Evolutionary conservation across 1,284 basidiomycete genomes (phyloP).

Genomic region (Sparassis latifolia): DNA sequence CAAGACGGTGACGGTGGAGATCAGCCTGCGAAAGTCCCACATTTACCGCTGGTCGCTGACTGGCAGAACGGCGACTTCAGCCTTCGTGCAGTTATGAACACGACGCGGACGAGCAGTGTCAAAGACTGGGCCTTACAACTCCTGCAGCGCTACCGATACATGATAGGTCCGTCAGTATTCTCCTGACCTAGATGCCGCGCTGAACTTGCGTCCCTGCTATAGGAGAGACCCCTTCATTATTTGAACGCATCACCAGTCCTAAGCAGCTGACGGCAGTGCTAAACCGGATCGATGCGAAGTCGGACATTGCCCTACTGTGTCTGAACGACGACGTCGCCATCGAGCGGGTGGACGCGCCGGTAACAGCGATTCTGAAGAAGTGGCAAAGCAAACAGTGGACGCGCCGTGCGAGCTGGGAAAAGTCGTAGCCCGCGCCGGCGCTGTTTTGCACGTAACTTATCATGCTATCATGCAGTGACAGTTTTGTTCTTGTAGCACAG

Average conservation of each 20-base stretch:
- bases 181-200: neutral
- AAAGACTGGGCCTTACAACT: constrained; percentile 34
- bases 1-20: constrained; percentile 16
- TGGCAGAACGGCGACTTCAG: constrained; percentile 35
- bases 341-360: constrained; percentile 7
- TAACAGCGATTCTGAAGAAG: constrained; percentile 11
- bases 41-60: constrained; percentile 34
- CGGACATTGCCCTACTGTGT: constrained; percentile 20
- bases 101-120: constrained; percentile 24
- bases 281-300: constrained; percentile 5
- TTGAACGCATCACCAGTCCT: constrained; percentile 17
- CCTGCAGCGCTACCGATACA: constrained; percentile 38
- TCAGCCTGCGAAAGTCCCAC: constrained; percentile 10
- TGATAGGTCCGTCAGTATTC: constrained; percentile 20
- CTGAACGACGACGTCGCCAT: constrained; percentile 23
- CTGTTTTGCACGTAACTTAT: neutral
- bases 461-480: too few species aligned
- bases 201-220: neutral
- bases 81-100: constrained; percentile 27
- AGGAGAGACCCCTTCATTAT: constrained; percentile 20
- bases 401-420: constrained; percentile 19
- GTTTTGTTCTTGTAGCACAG: too few species aligned
- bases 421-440: neutral
- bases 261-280: constrained; percentile 8
- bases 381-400: constrained; percentile 20